These are phyloP conservation scores for Lyophyllum semitale DNA, from an alignment of 768 basidiomycete genomes.

Conservation along the genomic window DNA sequence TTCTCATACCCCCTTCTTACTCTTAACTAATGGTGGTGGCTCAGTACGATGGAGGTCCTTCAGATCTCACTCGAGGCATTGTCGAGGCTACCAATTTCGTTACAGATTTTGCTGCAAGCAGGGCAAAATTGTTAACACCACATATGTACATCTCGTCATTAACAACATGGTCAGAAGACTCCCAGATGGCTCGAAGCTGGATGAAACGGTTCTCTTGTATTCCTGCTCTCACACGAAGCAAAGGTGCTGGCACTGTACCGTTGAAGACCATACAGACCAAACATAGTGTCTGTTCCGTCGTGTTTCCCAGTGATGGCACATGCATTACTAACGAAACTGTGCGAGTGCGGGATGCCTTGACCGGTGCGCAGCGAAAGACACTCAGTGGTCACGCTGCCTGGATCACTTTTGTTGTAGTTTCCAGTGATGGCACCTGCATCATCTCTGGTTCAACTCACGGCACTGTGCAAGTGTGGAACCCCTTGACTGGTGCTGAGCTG, in stretches of 20 bases:
- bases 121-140: slow-evolving; percentile 16
- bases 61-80: slow-evolving; percentile 4
- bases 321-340: not conserved
- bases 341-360: not conserved
- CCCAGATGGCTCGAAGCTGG: not conserved
- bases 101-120: slow-evolving; percentile 17
- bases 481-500: too few species aligned
- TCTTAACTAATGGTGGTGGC: not conserved
- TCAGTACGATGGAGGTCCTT: not conserved
- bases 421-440: too few species aligned
- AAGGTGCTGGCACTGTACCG: not conserved
- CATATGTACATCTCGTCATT: slow-evolving; percentile 20
- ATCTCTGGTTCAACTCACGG: too few species aligned
- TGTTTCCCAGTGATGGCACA: not conserved
- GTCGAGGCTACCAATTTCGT: slow-evolving; percentile 19
- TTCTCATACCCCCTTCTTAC: not conserved
- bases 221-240: not conserved
- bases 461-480: too few species aligned
- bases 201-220: not conserved
- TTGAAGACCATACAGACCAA: not conserved
- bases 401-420: too few species aligned
- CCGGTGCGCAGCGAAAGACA: not conserved
- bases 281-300: not conserved
- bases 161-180: slow-evolving; percentile 10
- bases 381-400: too few species aligned